Evolutionary conservation across 1,139 yeast species (phyloP).

Genomic region (Magnusiomyces ingens): DNA sequence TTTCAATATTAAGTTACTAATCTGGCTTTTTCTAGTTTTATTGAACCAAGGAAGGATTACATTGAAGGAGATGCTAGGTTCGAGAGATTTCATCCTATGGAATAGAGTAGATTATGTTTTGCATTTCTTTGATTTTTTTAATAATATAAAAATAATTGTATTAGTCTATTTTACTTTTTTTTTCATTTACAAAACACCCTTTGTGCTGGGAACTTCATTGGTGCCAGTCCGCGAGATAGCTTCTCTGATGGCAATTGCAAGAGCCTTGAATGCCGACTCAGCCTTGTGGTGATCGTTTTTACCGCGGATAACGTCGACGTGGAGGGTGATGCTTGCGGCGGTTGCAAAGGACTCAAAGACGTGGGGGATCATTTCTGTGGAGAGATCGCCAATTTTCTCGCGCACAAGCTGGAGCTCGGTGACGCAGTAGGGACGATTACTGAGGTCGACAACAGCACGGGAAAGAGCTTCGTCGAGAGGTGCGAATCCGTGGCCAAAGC

Average conservation of each 20-base stretch:
- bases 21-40: not conserved
- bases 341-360: slow-evolving; percentile 91
- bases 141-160: no score
- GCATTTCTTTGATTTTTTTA: no score
- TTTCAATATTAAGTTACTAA: not conserved
- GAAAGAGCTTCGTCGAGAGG: slow-evolving; percentile 95
- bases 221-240: slow-evolving; percentile 79
- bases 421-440: slow-evolving; percentile 88
- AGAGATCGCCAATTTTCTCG: slow-evolving; percentile 86
- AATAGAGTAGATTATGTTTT: no score
- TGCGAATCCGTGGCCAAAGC: slow-evolving; percentile 93
- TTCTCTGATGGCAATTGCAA: slow-evolving; percentile 86
- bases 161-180: no score
- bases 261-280: slow-evolving; percentile 92
- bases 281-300: slow-evolving; percentile 94
- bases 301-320: slow-evolving; percentile 90
- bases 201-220: slow-evolving; percentile 90
- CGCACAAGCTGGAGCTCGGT: slow-evolving; percentile 83
- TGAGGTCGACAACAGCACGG: slow-evolving; percentile 88
- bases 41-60: slow-evolving; percentile 4
- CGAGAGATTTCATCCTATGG: no score
- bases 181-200: slow-evolving; percentile 60
- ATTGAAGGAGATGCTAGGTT: not conserved
- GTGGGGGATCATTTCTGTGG: slow-evolving; percentile 96
- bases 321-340: slow-evolving; percentile 82